Base-by-base conservation (phyloP, 2,329 filamentous ascomycete genomes). In the Venturiaceae sp. region DNA sequence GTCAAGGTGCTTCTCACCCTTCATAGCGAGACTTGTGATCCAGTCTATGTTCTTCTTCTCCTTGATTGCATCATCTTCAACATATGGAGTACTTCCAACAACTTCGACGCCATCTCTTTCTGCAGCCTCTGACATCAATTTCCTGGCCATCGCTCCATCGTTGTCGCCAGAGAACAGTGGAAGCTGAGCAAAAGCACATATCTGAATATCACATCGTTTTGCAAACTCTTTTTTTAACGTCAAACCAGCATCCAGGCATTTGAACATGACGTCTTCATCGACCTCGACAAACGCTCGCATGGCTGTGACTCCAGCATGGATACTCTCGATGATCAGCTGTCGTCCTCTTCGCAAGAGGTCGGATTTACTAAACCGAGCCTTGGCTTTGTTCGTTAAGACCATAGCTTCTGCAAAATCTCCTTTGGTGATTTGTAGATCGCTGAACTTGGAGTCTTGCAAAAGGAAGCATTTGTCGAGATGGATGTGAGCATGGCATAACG, bases 251-350 rank as follows among this genome's bases (percentile, higher is more conserved):
- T 80, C 73, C 3, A 86, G 68, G 63, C 83, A 85, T 60, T 77
- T 80, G 58, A 79, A 69, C 4, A 75, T 72, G 1, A 88, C 84
- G 8, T 80, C 78, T 44, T 78, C 76, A 67, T 89, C 86, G 1
- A 89, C 77, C 69, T 90, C 86, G 53, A 88, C 84, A 66, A 89
- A 90, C 1, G 84, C 83, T 61, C 86, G 78, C 75, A 88, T 83
- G 21, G 81, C 79, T 0, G 85, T 87, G 3, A 89, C 86, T 4
- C 86, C 86, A 34, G 83, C 78, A 1, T 72, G 69, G 54, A 84
- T 78, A 60, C 84, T 87, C 59, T 87, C 83, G 39, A 84, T 80
- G 16, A 90, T 77, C 13, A 90, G 74, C 71, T 84, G 82, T 23
- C 80, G 75, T 3, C 86, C 86, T 61, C 86, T 78, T 58, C 80